Conservation (phyloP, 2,329 filamentous ascomycete genomes). For the Aspergillus uvarum region DNA sequence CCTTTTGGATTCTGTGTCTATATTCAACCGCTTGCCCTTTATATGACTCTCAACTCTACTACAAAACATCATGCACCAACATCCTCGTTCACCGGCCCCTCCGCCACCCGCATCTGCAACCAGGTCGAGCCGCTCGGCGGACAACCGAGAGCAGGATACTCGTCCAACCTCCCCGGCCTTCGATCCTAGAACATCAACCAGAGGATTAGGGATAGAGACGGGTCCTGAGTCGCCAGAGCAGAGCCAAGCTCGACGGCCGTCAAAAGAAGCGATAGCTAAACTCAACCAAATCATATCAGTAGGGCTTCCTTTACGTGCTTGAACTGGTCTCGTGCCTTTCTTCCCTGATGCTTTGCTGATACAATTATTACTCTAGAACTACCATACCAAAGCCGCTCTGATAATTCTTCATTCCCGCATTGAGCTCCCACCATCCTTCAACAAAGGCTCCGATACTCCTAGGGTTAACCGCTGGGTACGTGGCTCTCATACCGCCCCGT, state of each 20-base stretch:
- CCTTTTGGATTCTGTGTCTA: slow-evolving; percentile 11
- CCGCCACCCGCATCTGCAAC: slow-evolving; percentile 71
- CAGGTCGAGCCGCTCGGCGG: slow-evolving; percentile 73
- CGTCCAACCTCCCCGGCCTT: slow-evolving; percentile 55
- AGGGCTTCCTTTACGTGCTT: slow-evolving; percentile 25
- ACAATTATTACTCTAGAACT: slow-evolving; percentile 62
- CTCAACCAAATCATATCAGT: slow-evolving; percentile 94
- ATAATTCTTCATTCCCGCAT: slow-evolving; percentile 80
- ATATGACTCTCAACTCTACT: not conserved
- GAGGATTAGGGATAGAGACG: slow-evolving; percentile 52
- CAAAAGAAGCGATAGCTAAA: slow-evolving; percentile 70
- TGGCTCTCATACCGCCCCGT: slow-evolving; percentile 18
- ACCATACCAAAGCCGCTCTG: slow-evolving; percentile 82
- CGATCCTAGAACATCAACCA: slow-evolving; percentile 51
- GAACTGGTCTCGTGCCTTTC: not conserved
- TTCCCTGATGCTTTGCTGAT: slow-evolving; percentile 24
- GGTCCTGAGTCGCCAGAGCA: slow-evolving; percentile 45
- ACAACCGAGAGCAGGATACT: slow-evolving; percentile 65
- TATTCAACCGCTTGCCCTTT: not conserved
- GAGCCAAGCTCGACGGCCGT: slow-evolving; percentile 51
- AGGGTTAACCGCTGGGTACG: slow-evolving; percentile 86
- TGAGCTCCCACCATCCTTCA: slow-evolving; percentile 60
- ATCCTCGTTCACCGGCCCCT: slow-evolving; percentile 71
- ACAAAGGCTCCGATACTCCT: slow-evolving; percentile 56
- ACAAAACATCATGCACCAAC: slow-evolving; percentile 73